These are phyloP conservation scores for Termitomyces sp. DNA, from an alignment of 768 basidiomycete genomes.

Conservation along the genomic window DNA sequence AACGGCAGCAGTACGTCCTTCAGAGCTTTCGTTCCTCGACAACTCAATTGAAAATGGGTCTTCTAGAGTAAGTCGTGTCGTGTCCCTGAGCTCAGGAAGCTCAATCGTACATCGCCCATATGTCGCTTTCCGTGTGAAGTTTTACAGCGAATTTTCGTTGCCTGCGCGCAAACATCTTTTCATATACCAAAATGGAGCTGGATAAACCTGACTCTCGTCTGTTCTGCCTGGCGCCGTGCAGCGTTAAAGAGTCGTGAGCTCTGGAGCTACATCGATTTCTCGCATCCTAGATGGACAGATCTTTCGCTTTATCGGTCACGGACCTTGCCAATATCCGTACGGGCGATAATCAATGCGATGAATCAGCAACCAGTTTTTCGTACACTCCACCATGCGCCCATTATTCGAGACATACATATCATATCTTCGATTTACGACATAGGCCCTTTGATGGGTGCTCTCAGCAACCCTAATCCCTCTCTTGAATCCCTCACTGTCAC, in stretches of 20 bases:
- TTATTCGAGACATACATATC: constrained; percentile 28
- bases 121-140: constrained; percentile 23
- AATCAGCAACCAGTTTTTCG: constrained; percentile 26
- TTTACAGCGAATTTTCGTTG: constrained; percentile 23
- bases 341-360: constrained; percentile 21
- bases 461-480: constrained; percentile 28
- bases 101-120: constrained; percentile 5
- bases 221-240: constrained; percentile 28
- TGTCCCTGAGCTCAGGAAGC: constrained; percentile 9
- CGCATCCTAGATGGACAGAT: constrained; percentile 25
- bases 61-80: constrained; percentile 12
- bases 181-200: constrained; percentile 26
- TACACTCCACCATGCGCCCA: constrained; percentile 28
- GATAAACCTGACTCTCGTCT: constrained; percentile 29
- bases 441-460: constrained; percentile 25
- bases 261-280: constrained; percentile 35
- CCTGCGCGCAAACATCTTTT: constrained; percentile 16
- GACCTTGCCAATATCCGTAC: constrained; percentile 25
- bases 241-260: constrained; percentile 25
- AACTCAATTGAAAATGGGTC: neutral
- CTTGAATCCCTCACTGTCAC: constrained; percentile 28
- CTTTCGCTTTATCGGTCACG: constrained; percentile 27
- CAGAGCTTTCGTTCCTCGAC: neutral
- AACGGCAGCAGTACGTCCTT: neutral
- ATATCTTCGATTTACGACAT: constrained; percentile 28